Base-by-base conservation (phyloP, 2,329 filamentous ascomycete species). In the Colletotrichum orbiculare region DNA sequence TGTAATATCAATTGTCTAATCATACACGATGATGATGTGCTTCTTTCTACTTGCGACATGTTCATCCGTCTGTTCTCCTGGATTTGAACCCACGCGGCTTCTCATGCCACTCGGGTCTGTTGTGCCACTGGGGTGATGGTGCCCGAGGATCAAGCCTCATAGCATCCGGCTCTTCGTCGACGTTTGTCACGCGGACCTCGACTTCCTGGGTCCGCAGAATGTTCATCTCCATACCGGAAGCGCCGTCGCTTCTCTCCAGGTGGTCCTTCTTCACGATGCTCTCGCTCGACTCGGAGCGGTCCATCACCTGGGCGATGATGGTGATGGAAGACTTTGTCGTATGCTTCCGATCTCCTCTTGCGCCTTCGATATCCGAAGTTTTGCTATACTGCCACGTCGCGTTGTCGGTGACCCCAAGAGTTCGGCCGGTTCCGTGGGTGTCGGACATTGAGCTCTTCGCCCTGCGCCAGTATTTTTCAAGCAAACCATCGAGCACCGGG, bases 401-500 rank as follows among this genome's bases (percentile, higher is more conserved):
- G 9, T 42, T 15, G 8, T 38, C 33, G 6, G 37, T 34, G 10
- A 13, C 2, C 12, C 11, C 5, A 8, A 25, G 37, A 12, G 42
- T 43, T 12, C 25, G 37, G 4, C 33, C n/a, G 11, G n/a, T 39
- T 33, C 37, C 34, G 11, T 43, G 35, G 7, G 33, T 37, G 1
- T 42, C 60, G 6, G 15, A 33, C 15, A 54, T 7, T 9, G n/a
- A 54, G 13, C 37, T 42, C 33, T 60, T 59, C 10, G 43, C 38
- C 37, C 41, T 17, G 7, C 11, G 50, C 60, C 60, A 60, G 13
- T 39, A 60, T 11, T 49, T 60, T 3, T 64, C 60, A 25, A 64
- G 7, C 25, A 60, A 9, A 2, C 49, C 73, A 33, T 74, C 73
- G 41, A 78, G 69, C 7, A 76, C 71, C 2, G 76, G 76, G 2